Base-by-base conservation (phyloP, 208 protist genomes). In the Trypanosoma congolense region DNA sequence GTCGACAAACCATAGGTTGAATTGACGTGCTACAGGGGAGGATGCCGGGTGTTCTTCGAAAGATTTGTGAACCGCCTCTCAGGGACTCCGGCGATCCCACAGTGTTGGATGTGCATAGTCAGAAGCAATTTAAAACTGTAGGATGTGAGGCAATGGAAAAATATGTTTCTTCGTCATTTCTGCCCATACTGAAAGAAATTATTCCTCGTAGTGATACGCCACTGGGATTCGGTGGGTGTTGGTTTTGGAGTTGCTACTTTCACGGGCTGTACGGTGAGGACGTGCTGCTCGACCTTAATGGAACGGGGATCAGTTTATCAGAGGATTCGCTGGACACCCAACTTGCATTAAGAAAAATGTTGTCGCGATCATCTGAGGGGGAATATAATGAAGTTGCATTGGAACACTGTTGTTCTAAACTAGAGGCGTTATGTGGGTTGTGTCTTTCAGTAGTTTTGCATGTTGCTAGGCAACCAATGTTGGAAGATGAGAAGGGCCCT, bases 221-320 rank as follows among this genome's bases (percentile, higher is more conserved):
- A 16, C 51, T 61, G 29, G 36, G 63, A 5, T 73, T 75, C 48
- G 79, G 78, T 18, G 78, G 78, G 2, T 48, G 60, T 31, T 91
- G 83, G 83, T 87, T 87, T 61, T 91, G 83, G 83, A 77, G 79
- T 57, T 59, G 54, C 8, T 87, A 86, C 44, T 73, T 79, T 16
- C 74, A 84, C 45, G 69, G 56, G n/a, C 48, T 91, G 5, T 73
- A 70, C 24, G 76, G 83, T 5, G 76, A 84, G 28, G 69, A 87
- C 47, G 61, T 87, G 3, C 46, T 81, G 24, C 31, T 79, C 6
- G 33, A 77, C 26, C 45, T 91, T 16, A 56, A 67, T 54, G 79
- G 83, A 40, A 75, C 79, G 18, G 73, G 79, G 9, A 41, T 81
- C 14, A 75, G 56, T 40, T 69, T 87, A 33, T 56, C 65, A 36